Percentiles rank a stretch among this genome's conserved stretches.
phyloP scores from a whole-genome alignment of 2,329 filamentous ascomycete genomes.

The Exophiala spinifera region DNA sequence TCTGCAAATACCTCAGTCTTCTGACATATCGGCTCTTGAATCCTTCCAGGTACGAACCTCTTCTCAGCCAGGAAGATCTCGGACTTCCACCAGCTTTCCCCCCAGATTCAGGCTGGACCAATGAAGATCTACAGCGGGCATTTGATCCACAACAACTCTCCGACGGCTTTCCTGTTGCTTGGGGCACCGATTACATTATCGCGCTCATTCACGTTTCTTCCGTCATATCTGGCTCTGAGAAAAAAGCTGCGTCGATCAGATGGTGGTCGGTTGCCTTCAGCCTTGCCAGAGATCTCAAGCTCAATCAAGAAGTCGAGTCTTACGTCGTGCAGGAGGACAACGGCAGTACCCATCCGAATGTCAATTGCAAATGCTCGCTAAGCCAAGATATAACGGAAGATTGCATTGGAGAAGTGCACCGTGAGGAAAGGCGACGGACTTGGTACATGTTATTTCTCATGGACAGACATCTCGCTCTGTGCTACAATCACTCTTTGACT shows the following conservation, averaged over 20 bases:
- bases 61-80: conserved; percentile 30
- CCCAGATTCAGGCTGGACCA: conserved; percentile 17
- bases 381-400: conserved; percentile 41
- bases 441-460: conserved; percentile 51
- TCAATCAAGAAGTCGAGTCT: conserved; percentile 24
- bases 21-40: conserved; percentile 36
- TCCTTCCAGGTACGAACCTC: conserved; percentile 20
- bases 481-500: conserved; percentile 45
- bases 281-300: conserved; percentile 24
- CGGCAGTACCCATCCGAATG: conserved; percentile 30
- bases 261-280: conserved; percentile 20
- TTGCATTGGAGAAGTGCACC: conserved; percentile 43
- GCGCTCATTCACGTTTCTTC: conserved; percentile 26
- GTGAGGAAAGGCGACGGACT: conserved; percentile 47
- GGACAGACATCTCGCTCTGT: conserved; percentile 49
- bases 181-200: conserved; percentile 26
- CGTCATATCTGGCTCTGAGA: conserved; percentile 25
- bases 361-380: conserved; percentile 45
- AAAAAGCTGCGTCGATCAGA: conserved; percentile 26
- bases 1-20: conserved; percentile 32
- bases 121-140: conserved; percentile 19
- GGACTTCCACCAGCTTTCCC: conserved; percentile 20
- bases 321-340: conserved; percentile 9
- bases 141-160: conserved; percentile 14
- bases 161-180: conserved; percentile 16